A percentile compares a stretch with the other conserved stretches of the same genome.
Conservation (phyloP, 495 filamentous ascomycete genomes). For the Penicillium subrubescens region DNA sequence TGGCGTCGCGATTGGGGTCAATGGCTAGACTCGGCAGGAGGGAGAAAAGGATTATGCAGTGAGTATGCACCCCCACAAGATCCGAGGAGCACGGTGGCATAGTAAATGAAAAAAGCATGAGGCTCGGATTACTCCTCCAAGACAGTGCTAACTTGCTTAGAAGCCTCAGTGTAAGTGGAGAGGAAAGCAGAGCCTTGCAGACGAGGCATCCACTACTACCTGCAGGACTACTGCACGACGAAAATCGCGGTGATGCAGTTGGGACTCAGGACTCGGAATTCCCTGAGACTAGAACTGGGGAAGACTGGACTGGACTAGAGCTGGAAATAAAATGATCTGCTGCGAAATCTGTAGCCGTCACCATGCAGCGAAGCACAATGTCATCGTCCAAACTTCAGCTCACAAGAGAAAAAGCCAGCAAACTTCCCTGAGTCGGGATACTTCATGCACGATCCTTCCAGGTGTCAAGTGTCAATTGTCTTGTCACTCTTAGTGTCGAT, state of each 20-base stretch:
- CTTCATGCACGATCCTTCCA: not conserved
- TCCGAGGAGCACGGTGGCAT: not conserved
- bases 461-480: not conserved
- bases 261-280: not conserved
- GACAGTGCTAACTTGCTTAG: not conserved
- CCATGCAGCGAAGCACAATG: not conserved
- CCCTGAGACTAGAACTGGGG: not conserved
- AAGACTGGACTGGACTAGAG: not conserved
- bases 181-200: not conserved
- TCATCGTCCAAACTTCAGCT: not conserved
- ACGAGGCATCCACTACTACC: conserved; percentile 3
- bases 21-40: not conserved
- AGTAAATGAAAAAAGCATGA: not conserved
- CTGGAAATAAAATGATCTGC: not conserved
- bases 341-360: not conserved
- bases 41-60: not conserved
- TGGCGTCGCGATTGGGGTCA: not conserved
- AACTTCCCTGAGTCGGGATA: not conserved
- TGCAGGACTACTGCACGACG: conserved; percentile 1
- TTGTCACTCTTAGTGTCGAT: conserved; percentile 8
- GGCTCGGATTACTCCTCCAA: not conserved
- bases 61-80: not conserved
- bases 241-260: not conserved
- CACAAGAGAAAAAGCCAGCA: not conserved
- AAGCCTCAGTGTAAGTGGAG: not conserved